These are phyloP conservation scores for Baudoinia panamericana DNA, from an alignment of 495 filamentous ascomycete species.

Conservation along the genomic window DNA sequence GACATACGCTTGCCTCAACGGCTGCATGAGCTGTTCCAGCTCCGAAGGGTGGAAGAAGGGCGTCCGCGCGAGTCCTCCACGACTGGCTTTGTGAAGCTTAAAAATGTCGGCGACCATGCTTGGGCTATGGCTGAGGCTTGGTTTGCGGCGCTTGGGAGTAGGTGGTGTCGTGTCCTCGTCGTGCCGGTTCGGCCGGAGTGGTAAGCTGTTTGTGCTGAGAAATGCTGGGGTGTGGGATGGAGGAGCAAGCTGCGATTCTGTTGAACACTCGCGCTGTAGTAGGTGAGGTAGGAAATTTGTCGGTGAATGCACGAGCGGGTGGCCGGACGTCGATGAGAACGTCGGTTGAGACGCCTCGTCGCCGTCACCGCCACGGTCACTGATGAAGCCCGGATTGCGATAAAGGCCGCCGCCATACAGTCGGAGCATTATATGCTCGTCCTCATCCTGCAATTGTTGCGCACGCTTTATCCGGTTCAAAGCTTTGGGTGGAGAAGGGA, in stretches of 20 bases:
- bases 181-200: not conserved
- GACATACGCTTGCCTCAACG: conserved; percentile 11
- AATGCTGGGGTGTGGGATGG: not conserved
- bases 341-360: too few relatives aligned
- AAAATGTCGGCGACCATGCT: not conserved
- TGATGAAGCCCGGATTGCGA: too few relatives aligned
- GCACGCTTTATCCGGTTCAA: conserved; percentile 2
- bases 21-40: conserved; percentile 17
- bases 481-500: conserved; percentile 16
- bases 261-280: conserved; percentile 6
- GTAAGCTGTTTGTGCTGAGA: not conserved
- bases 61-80: not conserved
- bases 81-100: too few relatives aligned
- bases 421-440: not conserved
- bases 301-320: too few relatives aligned
- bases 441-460: conserved; percentile 2
- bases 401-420: not conserved
- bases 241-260: conserved; percentile 2
- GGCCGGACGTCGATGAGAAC: too few relatives aligned
- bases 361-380: too few relatives aligned
- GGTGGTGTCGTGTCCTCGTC: too few relatives aligned
- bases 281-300: too few relatives aligned
- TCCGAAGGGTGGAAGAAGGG: conserved; percentile 20
- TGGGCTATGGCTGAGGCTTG: not conserved
- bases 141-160: too few relatives aligned